Conservation (phyloP, 1,139 yeast genomes). For the Hansenula lynferdii region DNA sequence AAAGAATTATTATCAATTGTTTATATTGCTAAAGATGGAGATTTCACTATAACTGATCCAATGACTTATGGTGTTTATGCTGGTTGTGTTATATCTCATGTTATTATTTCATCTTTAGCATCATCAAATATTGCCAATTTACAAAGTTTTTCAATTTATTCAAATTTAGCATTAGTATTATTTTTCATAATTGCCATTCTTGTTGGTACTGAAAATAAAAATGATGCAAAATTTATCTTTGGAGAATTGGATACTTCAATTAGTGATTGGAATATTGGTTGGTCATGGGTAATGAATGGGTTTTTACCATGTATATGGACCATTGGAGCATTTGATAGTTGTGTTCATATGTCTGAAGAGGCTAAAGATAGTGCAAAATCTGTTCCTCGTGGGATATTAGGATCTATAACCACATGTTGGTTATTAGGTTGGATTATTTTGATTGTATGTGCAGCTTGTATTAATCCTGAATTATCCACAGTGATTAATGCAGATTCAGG, state of each 20-base stretch:
- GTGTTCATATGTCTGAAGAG: slow-evolving; percentile 70
- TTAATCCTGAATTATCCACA: slow-evolving; percentile 43
- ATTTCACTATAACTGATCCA: slow-evolving; percentile 36
- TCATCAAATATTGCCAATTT: slow-evolving; percentile 47
- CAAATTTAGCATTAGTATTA: slow-evolving; percentile 45
- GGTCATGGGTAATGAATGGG: slow-evolving; percentile 48
- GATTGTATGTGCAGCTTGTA: slow-evolving; percentile 51
- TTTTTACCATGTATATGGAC: slow-evolving; percentile 68
- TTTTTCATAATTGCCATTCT: slow-evolving; percentile 61
- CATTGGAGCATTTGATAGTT: slow-evolving; percentile 64
- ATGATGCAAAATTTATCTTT: slow-evolving; percentile 37
- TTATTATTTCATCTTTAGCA: slow-evolving; percentile 39
- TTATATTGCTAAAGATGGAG: slow-evolving; percentile 38
- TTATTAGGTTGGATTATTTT: slow-evolving; percentile 54
- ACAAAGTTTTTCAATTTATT: slow-evolving; percentile 50
- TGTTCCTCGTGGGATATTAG: slow-evolving; percentile 58
- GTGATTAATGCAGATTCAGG: slow-evolving; percentile 43
- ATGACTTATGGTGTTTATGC: slow-evolving; percentile 47
- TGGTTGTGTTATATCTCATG: slow-evolving; percentile 41
- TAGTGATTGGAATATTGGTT: slow-evolving; percentile 48
- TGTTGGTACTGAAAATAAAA: slow-evolving; percentile 37
- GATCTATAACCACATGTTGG: slow-evolving; percentile 55
- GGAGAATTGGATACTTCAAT: slow-evolving; percentile 43
- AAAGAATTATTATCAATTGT: slow-evolving; percentile 43
- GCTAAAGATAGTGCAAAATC: slow-evolving; percentile 57